Percentiles rank a stretch among this genome's conserved stretches.
phyloP scores from a whole-genome alignment of 768 basidiomycete genomes.

The Agrocybe pediades region DNA sequence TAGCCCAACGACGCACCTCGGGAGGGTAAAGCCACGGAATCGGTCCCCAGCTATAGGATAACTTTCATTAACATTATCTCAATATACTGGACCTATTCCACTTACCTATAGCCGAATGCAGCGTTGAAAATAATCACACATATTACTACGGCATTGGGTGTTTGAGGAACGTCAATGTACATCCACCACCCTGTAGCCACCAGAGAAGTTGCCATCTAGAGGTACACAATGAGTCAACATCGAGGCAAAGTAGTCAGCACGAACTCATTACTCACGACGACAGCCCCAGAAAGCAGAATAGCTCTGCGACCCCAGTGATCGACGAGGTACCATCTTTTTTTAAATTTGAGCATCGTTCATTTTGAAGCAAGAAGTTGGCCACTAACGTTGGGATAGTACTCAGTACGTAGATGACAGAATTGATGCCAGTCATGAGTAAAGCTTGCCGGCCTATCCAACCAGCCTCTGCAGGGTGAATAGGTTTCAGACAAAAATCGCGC shows the following conservation, averaged over 20 bases:
- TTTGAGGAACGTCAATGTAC: conserved; percentile 83
- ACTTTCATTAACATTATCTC: not conserved
- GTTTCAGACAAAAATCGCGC: conserved; percentile 5
- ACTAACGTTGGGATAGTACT: conserved; percentile 83
- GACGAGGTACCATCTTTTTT: conserved; percentile 85
- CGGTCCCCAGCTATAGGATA: conserved; percentile 70
- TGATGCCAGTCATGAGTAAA: conserved; percentile 95
- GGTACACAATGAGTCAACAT: not conserved
- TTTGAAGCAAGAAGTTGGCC: not conserved
- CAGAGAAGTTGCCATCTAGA: conserved; percentile 80
- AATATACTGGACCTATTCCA: not conserved
- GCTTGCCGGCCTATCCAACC: conserved; percentile 95
- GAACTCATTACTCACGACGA: conserved; percentile 53
- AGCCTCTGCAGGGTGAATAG: conserved; percentile 59
- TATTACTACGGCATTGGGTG: conserved; percentile 83
- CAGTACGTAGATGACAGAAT: conserved; percentile 77
- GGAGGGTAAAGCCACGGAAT: conserved; percentile 88
- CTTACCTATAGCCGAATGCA: conserved; percentile 84
- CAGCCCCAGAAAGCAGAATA: conserved; percentile 86
- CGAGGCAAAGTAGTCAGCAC: not conserved
- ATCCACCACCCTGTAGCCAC: conserved; percentile 91
- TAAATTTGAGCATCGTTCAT: conserved; percentile 10
- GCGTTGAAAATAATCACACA: conserved; percentile 95
- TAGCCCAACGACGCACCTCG: too few relatives aligned
- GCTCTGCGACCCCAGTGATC: conserved; percentile 88